Evolutionary conservation across 306 rosid species (phyloP), one percentile per base, ranked within the genome.

Genomic region (Morella rubra): DNA sequence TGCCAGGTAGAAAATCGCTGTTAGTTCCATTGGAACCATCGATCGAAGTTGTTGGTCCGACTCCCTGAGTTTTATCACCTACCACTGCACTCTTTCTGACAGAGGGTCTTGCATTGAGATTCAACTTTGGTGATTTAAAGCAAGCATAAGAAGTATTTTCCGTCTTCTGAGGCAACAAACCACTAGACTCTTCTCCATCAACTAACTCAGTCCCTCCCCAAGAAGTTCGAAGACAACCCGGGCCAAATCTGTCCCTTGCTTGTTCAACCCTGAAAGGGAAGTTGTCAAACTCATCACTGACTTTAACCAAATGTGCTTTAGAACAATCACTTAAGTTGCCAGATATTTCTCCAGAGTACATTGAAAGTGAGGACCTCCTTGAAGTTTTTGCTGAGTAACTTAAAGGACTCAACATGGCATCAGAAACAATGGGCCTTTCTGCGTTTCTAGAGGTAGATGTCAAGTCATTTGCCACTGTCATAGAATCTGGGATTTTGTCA

Each of bases 161-260:
- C 58, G 5, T 83, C 82, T 89, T 92, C 45, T 64, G 83, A 61
- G 93, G 88, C 73, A 82, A 84, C 71, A 78, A 47, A 80, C 69
- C 85, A 84, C 37, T 73, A 64, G 79, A 69, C 47, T 80, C 81
- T 47, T 47, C 82, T 80, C 70, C 84, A 59, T 74, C n/a, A 32
- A 52, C 73, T 82, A 70, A 65, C 74, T 81, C 80, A 60, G 12
- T 73, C 55, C 49, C 84, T 64, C 75, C 83, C 68, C 67, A 46
- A 59, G 81, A 83, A 76, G 45, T 82, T 71, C 81, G 86, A 37
- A 74, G 82, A 72, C 65, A 56, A 72, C 81, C 69, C 78, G 88
- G 79, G 71, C 67, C 79, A 71, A 73, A 72, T 46, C 73, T 77
- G n/a, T 74, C 76, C 37, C 77, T 77, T 55, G 20, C 81, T 72